These are phyloP conservation scores for Cercophora scortea DNA, from an alignment of 495 filamentous ascomycete species.

Conservation along the genomic window DNA sequence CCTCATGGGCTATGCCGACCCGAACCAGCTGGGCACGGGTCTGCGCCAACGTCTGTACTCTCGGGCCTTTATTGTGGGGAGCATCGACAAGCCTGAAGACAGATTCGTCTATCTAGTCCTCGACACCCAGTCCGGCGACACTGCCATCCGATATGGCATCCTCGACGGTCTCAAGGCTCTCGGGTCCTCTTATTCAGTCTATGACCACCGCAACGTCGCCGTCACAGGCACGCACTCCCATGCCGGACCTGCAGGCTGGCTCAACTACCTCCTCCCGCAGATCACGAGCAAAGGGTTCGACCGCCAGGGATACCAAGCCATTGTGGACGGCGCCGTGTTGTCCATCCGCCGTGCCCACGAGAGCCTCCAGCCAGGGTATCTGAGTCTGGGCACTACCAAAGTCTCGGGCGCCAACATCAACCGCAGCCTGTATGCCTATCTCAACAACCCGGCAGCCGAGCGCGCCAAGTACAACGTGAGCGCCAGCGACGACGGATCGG, in stretches of 20 bases:
- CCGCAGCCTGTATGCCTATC: conserved; percentile 83
- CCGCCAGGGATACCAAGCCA: conserved; percentile 79
- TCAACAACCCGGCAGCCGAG: conserved; percentile 78
- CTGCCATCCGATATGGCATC: conserved; percentile 80
- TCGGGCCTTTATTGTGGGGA: conserved; percentile 81
- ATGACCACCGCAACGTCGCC: conserved; percentile 78
- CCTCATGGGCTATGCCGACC: conserved; percentile 87
- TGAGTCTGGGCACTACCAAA: conserved; percentile 67
- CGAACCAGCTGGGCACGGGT: conserved; percentile 79
- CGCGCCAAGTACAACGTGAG: conserved; percentile 59
- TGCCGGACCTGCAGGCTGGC: conserved; percentile 86
- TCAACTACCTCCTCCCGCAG: conserved; percentile 93
- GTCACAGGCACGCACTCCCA: conserved; percentile 93
- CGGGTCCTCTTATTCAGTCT: conserved; percentile 62
- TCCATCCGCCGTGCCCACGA: conserved; percentile 80
- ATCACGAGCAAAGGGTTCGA: conserved; percentile 88
- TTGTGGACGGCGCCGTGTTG: conserved; percentile 77
- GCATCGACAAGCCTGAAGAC: conserved; percentile 54
- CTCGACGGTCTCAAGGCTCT: conserved; percentile 59
- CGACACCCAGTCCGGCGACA: conserved; percentile 86
- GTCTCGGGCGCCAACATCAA: conserved; percentile 82
- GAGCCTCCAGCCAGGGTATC: conserved; percentile 59
- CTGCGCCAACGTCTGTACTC: conserved; percentile 86
- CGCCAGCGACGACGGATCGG: conserved; percentile 51
- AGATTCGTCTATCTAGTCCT: conserved; percentile 84